Percentiles rank a stretch among this genome's conserved stretches.
Evolutionary conservation across 1,284 basidiomycete genomes (phyloP).

Genomic region (Flammula alnicola): DNA sequence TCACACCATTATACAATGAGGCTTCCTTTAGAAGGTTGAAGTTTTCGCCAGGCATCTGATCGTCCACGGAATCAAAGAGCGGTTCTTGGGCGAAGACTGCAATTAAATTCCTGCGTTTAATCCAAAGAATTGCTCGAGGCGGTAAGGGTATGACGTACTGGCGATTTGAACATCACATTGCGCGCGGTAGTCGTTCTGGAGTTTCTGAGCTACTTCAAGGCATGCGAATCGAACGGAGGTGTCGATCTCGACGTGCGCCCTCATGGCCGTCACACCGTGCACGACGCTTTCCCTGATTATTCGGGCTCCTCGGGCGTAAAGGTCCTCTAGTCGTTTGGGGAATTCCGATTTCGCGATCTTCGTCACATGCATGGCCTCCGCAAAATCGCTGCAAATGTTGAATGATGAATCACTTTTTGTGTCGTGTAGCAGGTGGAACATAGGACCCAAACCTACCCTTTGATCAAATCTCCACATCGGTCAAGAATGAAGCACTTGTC

Average conservation of each 20-base stretch:
- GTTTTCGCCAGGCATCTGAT: slow-evolving; percentile 46
- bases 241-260: slow-evolving; percentile 71
- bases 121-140: slow-evolving; percentile 6
- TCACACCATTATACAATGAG: slow-evolving; percentile 40
- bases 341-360: slow-evolving; percentile 54
- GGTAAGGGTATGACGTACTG: slow-evolving; percentile 39
- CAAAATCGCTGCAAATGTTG: slow-evolving; percentile 48
- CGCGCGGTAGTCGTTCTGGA: slow-evolving; percentile 48
- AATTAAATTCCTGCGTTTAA: slow-evolving; percentile 11
- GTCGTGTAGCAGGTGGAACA: not conserved
- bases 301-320: slow-evolving; percentile 54
- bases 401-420: slow-evolving; percentile 3
- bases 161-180: slow-evolving; percentile 61
- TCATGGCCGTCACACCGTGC: slow-evolving; percentile 64
- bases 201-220: slow-evolving; percentile 51
- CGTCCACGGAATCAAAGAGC: slow-evolving; percentile 44
- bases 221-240: slow-evolving; percentile 52
- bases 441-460: slow-evolving; percentile 50
- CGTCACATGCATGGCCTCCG: slow-evolving; percentile 59
- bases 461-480: slow-evolving; percentile 51
- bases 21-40: slow-evolving; percentile 48
- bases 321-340: slow-evolving; percentile 43
- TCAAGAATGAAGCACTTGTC: slow-evolving; percentile 72
- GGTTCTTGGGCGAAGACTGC: slow-evolving; percentile 69
- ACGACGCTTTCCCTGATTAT: slow-evolving; percentile 61